Evolutionary conservation across 2,329 filamentous ascomycete genomes (phyloP).

Genomic region (Sporothrix schenckii): DNA sequence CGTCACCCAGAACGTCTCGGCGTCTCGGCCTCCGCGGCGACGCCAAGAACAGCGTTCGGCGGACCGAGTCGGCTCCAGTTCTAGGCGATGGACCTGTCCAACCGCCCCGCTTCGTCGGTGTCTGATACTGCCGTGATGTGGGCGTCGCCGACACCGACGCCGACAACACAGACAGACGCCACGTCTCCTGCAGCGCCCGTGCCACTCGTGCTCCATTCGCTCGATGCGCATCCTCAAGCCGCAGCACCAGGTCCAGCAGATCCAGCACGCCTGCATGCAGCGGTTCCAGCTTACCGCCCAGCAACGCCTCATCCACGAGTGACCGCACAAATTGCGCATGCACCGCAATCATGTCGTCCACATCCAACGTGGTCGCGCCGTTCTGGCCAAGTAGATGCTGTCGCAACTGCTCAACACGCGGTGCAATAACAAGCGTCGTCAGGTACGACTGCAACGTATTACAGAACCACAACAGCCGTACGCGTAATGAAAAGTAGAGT

Average conservation of each 20-base stretch:
- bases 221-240: conserved; percentile 64
- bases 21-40: neutral
- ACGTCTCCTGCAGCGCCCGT: conserved; percentile 47
- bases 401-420: conserved; percentile 60
- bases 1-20: neutral
- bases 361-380: conserved; percentile 60
- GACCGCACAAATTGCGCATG: conserved; percentile 67
- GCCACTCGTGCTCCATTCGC: conserved; percentile 46
- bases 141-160: conserved; percentile 37
- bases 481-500: conserved; percentile 64
- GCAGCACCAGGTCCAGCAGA: conserved; percentile 73
- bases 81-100: neutral
- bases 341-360: conserved; percentile 77
- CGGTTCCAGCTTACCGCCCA: conserved; percentile 68
- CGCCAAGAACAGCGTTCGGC: conserved; percentile 27
- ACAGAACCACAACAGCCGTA: conserved; percentile 75
- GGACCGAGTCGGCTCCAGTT: conserved; percentile 31
- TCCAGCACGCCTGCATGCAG: conserved; percentile 75
- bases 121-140: conserved; percentile 25
- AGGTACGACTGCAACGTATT: conserved; percentile 76
- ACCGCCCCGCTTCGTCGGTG: conserved; percentile 27
- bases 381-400: conserved; percentile 50
- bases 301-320: conserved; percentile 68
- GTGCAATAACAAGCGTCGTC: conserved; percentile 69
- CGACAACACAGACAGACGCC: conserved; percentile 45